Conservation (phyloP, 495 filamentous ascomycete genomes). For the Talaromyces stipitatus region DNA sequence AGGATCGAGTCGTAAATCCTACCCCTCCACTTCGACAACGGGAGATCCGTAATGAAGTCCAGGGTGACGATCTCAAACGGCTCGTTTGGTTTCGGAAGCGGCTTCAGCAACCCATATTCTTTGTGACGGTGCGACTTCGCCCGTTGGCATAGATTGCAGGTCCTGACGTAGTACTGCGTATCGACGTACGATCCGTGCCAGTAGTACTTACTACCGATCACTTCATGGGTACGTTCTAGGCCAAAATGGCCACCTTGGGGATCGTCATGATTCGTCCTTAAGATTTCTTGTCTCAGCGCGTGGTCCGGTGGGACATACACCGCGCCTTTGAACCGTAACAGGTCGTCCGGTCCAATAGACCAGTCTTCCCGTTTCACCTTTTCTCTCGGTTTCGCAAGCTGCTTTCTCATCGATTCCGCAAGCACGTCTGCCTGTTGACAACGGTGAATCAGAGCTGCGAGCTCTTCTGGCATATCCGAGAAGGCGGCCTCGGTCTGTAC, state of each 20-base stretch:
- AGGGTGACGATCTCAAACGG: conserved; percentile 9
- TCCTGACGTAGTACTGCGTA: no score
- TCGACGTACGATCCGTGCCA: no score
- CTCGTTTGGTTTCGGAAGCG: background rate
- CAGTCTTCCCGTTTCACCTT: no score
- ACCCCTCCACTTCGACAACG: background rate
- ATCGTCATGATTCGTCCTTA: background rate
- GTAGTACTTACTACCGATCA: conserved; percentile 7
- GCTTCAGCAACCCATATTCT: conserved; percentile 7
- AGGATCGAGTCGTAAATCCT: conserved; percentile 7
- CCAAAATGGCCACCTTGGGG: conserved; percentile 8
- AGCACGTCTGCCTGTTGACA: no score
- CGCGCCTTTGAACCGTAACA: background rate
- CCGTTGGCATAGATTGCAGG: no score
- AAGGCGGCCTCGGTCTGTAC: no score
- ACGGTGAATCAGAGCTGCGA: no score
- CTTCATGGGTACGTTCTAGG: background rate
- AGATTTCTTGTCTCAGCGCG: background rate
- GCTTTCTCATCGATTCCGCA: no score
- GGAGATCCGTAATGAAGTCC: conserved; percentile 13
- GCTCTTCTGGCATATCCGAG: no score
- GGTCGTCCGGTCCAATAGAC: background rate
- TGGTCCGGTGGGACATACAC: background rate
- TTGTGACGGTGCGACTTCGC: conserved; percentile 5
- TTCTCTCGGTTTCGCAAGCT: no score